phyloP scores from a whole-genome alignment of 345 rosid species.

The Camelina neglecta region DNA sequence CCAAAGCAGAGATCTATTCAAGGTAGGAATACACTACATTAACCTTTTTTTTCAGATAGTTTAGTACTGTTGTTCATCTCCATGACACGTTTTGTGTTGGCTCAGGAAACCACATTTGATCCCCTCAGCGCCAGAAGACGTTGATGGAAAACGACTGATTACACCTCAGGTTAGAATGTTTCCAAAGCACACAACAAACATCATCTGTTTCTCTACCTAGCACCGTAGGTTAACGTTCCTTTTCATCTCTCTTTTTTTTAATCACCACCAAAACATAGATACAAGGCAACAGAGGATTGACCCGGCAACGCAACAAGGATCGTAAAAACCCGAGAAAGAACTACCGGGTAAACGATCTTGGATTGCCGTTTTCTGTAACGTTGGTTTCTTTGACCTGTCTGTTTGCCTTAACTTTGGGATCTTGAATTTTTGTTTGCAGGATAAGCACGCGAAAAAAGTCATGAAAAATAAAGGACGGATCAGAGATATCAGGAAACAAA shows the following conservation, averaged over 20 bases:
- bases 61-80: slow-evolving; percentile 14
- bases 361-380: slow-evolving; percentile 9
- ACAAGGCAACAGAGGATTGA: slow-evolving; percentile 69
- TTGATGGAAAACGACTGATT: slow-evolving; percentile 73
- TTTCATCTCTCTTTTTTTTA: background rate
- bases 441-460: slow-evolving; percentile 53
- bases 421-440: slow-evolving; percentile 44
- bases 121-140: slow-evolving; percentile 59
- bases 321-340: slow-evolving; percentile 86
- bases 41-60: background rate
- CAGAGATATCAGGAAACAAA: slow-evolving; percentile 56
- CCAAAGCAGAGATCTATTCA: slow-evolving; percentile 67
- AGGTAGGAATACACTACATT: slow-evolving; percentile 46
- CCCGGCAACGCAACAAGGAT: slow-evolving; percentile 64
- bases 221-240: slow-evolving; percentile 17
- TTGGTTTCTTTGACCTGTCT: background rate
- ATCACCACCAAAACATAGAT: slow-evolving; percentile 52
- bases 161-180: slow-evolving; percentile 52
- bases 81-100: slow-evolving; percentile 16
- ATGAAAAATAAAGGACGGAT: slow-evolving; percentile 60
- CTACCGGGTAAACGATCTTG: slow-evolving; percentile 55
- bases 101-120: slow-evolving; percentile 37
- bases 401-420: slow-evolving; percentile 17
- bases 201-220: slow-evolving; percentile 21
- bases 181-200: slow-evolving; percentile 8